Evolutionary conservation across 495 filamentous ascomycete species (phyloP).

Genomic region (Podospora tetraspora): DNA sequence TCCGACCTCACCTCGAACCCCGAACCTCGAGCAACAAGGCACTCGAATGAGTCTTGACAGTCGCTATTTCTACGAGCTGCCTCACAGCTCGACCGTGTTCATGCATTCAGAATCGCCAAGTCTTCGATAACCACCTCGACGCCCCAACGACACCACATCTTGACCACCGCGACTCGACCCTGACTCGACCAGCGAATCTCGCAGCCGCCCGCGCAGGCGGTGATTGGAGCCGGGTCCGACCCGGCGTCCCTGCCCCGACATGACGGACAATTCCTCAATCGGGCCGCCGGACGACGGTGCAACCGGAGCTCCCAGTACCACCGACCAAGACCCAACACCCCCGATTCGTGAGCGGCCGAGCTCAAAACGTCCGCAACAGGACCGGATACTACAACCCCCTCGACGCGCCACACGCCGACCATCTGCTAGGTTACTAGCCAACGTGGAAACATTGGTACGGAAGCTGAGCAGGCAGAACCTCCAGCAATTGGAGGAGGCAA

Average conservation of each 20-base stretch:
- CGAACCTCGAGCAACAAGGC: not conserved
- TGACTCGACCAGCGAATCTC: not conserved
- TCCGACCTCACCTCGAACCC: not conserved
- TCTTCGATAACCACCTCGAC: not conserved
- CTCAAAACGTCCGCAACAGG: not conserved
- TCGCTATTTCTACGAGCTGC: not conserved
- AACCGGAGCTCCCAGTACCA: not conserved
- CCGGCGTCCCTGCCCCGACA: conserved; percentile 4
- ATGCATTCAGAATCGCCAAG: not conserved
- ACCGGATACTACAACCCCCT: not conserved
- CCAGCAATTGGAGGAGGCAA: conserved; percentile 12
- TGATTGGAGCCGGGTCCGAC: conserved; percentile 1
- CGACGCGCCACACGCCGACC: not conserved
- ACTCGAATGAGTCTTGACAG: not conserved
- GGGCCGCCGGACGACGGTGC: conserved; percentile 2
- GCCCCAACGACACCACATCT: not conserved
- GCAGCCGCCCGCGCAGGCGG: not conserved
- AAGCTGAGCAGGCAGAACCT: conserved; percentile 36
- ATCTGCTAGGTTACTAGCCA: conserved; percentile 1
- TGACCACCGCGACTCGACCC: not conserved
- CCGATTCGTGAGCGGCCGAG: not conserved
- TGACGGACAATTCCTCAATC: not conserved
- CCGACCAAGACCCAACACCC: not conserved
- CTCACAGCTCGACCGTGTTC: not conserved
- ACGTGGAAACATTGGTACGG: conserved; percentile 29